A percentile compares a stretch with the other conserved stretches of the same genome.
Conservation (phyloP, 257 asterid species). For the Nemophila menziesii region DNA sequence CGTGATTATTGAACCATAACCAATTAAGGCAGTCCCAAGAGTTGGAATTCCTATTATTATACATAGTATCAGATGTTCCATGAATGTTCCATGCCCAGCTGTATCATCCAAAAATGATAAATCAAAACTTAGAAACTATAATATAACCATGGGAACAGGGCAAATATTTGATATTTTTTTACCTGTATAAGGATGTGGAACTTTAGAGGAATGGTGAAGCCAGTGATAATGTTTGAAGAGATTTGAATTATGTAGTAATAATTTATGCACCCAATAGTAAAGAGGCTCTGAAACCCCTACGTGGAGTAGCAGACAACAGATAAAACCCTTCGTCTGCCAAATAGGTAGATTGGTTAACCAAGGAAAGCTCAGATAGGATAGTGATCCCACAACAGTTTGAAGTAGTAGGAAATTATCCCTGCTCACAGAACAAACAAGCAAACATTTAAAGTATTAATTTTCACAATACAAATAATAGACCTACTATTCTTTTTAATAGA, state of each 20-base stretch:
- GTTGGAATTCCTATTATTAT: constrained; percentile 54
- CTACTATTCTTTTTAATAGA: no score
- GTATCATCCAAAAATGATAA: constrained; percentile 14
- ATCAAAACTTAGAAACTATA: background rate
- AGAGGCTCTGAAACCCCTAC: constrained; percentile 72
- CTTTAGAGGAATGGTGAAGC: constrained; percentile 74
- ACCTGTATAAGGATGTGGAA: constrained; percentile 79
- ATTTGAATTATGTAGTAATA: constrained; percentile 41
- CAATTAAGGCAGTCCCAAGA: constrained; percentile 48
- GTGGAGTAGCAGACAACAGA: constrained; percentile 57
- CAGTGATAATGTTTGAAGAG: constrained; percentile 61
- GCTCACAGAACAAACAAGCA: no score
- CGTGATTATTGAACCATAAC: constrained; percentile 65
- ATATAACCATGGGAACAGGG: background rate
- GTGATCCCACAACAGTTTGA: constrained; percentile 44
- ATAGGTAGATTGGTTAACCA: constrained; percentile 40
- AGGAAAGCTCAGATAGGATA: constrained; percentile 48
- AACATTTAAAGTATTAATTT: no score
- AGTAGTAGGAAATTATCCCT: constrained; percentile 87
- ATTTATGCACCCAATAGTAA: constrained; percentile 70
- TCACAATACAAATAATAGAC: no score
- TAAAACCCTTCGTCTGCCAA: constrained; percentile 52
- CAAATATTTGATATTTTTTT: background rate
- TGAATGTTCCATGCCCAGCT: constrained; percentile 79
- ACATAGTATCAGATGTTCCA: constrained; percentile 62